These are phyloP conservation scores for Neostapfia colusana DNA, from an alignment of 176 grass and related monocot species.

Conservation along the genomic window DNA sequence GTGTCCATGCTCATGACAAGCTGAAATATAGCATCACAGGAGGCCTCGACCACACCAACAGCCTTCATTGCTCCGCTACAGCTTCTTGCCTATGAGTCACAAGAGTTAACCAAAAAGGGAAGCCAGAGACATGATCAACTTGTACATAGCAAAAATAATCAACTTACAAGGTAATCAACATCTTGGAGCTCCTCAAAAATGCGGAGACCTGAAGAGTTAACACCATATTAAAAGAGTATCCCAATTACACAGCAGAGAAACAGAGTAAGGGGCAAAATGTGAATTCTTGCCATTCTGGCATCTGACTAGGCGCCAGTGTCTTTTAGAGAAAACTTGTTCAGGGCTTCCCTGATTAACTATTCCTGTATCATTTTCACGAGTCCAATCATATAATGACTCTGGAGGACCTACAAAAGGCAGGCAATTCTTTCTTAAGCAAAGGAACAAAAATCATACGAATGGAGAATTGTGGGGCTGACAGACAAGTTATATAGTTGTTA, in stretches of 20 bases:
- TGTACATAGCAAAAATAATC: constrained; percentile 42
- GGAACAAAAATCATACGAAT: constrained; percentile 15
- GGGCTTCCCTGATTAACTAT: constrained; percentile 60
- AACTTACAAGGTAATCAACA: constrained; percentile 97
- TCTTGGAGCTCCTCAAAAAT: constrained; percentile 98
- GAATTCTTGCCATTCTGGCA: constrained; percentile 93
- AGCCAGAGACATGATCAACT: constrained; percentile 29
- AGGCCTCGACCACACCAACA: constrained; percentile 90
- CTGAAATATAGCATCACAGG: constrained; percentile 95
- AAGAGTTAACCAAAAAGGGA: constrained; percentile 44
- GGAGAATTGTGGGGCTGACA: constrained; percentile 8
- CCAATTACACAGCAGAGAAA: constrained; percentile 24
- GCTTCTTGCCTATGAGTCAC: constrained; percentile 67
- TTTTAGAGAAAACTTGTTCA: constrained; percentile 89
- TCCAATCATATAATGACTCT: constrained; percentile 90
- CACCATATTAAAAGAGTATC: constrained; percentile 10
- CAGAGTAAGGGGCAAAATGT: constrained; percentile 7
- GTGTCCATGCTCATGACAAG: constrained; percentile 97
- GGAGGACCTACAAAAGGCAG: constrained; percentile 66
- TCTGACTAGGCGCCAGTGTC: constrained; percentile 94
- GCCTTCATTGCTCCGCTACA: constrained; percentile 99
- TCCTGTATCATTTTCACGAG: constrained; percentile 66
- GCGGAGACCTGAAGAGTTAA: constrained; percentile 67
- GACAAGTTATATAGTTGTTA: constrained; percentile 22
- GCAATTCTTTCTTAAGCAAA: constrained; percentile 15